These are phyloP conservation scores for Yarrowia sp. DNA, from an alignment of 805 yeast species.

Conservation along the genomic window DNA sequence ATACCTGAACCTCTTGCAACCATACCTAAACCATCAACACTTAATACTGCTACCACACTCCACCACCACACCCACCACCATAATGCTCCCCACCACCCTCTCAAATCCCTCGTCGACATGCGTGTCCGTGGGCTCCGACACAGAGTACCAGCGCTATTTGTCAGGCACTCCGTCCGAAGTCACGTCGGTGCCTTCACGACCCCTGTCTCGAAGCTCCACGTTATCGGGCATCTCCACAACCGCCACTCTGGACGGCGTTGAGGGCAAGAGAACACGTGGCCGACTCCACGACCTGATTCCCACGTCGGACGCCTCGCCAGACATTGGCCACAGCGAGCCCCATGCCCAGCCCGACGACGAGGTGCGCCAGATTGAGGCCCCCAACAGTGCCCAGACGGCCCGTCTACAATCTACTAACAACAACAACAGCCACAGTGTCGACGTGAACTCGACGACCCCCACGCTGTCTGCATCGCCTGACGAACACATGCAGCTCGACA, in stretches of 20 bases:
- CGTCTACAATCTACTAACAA: constrained; percentile 13
- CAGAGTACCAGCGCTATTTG: constrained; percentile 35
- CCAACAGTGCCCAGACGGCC: constrained; percentile 15
- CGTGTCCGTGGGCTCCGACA: constrained; percentile 39
- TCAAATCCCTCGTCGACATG: constrained; percentile 38
- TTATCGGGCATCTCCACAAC: constrained; percentile 70
- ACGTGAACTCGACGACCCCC: constrained; percentile 8
- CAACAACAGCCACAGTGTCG: background rate
- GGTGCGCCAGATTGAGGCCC: constrained; percentile 5
- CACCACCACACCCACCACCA: background rate
- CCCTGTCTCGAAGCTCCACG: constrained; percentile 66
- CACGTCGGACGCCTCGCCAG: constrained; percentile 8
- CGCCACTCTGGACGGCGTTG: constrained; percentile 77
- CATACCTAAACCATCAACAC: too few relatives aligned
- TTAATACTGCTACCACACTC: background rate
- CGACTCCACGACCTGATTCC: constrained; percentile 31
- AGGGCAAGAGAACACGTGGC: constrained; percentile 58
- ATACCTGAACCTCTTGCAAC: too few relatives aligned
- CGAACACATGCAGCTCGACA: constrained; percentile 26
- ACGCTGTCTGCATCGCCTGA: constrained; percentile 18
- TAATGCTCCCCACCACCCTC: constrained; percentile 29
- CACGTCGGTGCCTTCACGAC: constrained; percentile 55
- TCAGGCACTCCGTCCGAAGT: constrained; percentile 34
- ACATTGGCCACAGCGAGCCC: constrained; percentile 33
- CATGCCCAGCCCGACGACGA: constrained; percentile 31